A percentile compares a stretch with the other conserved stretches of the same genome.
Conservation (phyloP, 192 early-diverging fungal genomes). For the Coemansia sp. region DNA sequence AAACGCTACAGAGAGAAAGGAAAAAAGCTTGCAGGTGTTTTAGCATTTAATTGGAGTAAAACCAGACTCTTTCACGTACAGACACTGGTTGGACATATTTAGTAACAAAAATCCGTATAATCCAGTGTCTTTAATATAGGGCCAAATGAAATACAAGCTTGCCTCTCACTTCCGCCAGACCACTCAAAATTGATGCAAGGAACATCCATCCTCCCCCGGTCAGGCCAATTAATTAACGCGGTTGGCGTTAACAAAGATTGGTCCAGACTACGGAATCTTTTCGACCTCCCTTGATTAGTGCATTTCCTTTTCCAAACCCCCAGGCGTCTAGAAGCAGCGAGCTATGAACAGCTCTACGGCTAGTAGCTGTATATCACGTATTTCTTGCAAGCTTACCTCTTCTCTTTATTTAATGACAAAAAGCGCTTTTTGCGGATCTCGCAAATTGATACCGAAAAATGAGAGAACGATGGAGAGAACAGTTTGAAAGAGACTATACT, state of each 20-base stretch:
- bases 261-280: background rate
- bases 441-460: background rate
- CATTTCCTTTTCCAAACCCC: background rate
- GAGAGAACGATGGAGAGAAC: slow-evolving; percentile 1
- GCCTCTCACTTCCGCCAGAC: background rate
- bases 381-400: background rate
- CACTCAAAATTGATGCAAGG: background rate
- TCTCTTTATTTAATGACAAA: background rate
- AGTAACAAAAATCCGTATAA: background rate
- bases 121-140: slow-evolving; percentile 1
- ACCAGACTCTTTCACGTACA: slow-evolving; percentile 1
- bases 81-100: slow-evolving; percentile 5
- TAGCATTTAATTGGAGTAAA: slow-evolving; percentile 11
- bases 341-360: background rate
- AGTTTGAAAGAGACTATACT: slow-evolving; percentile 9
- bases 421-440: background rate
- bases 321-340: background rate
- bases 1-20: slow-evolving; percentile 11
- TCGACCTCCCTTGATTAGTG: background rate
- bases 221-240: background rate
- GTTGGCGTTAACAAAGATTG: background rate
- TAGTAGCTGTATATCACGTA: background rate
- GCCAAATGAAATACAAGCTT: slow-evolving; percentile 5
- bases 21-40: slow-evolving; percentile 6
- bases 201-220: background rate